Percentiles rank a stretch among this genome's conserved stretches.
These are phyloP conservation scores for Babesia gibsoni DNA, from an alignment of 169 alveolate species.

Conservation along the genomic window DNA sequence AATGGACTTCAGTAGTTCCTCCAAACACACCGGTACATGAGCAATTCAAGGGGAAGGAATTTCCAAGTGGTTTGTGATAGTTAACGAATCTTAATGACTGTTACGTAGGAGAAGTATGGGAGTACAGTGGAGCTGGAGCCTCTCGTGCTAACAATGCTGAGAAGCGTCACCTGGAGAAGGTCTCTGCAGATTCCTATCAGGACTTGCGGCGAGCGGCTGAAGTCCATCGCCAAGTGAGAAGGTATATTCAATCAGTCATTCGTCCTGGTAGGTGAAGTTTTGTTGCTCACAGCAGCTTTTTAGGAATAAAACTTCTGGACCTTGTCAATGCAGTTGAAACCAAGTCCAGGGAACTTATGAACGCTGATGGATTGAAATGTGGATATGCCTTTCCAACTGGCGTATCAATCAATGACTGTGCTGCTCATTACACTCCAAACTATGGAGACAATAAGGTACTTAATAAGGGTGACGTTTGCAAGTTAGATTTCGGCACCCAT, in stretches of 20 bases:
- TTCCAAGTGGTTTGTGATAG: constrained; percentile 36
- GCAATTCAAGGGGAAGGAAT: constrained; percentile 43
- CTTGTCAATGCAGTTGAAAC: constrained; percentile 94
- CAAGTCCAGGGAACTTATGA: constrained; percentile 91
- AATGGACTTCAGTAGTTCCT: constrained; percentile 44
- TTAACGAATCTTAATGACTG: not conserved
- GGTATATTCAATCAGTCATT: constrained; percentile 92
- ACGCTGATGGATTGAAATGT: constrained; percentile 92
- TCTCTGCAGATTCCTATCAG: constrained; percentile 82
- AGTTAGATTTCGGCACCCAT: constrained; percentile 99
- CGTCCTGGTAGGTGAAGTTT: constrained; percentile 81
- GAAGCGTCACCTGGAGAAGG: constrained; percentile 86
- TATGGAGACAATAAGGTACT: constrained; percentile 85
- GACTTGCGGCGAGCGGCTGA: constrained; percentile 98
- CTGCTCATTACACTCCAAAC: constrained; percentile 99
- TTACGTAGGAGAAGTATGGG: constrained; percentile 83
- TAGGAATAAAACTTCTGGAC: constrained; percentile 92
- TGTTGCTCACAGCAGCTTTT: not conserved
- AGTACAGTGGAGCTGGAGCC: constrained; percentile 84
- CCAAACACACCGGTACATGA: constrained; percentile 40
- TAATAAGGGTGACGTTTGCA: constrained; percentile 86
- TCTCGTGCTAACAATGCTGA: constrained; percentile 85
- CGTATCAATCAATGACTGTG: constrained; percentile 92
- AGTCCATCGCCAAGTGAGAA: constrained; percentile 97
- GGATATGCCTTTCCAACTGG: constrained; percentile 99